Percentiles rank a stretch among this genome's conserved stretches.
Conservation (phyloP, 352 stramenopile genomes). For the Pythium brachiatum region DNA sequence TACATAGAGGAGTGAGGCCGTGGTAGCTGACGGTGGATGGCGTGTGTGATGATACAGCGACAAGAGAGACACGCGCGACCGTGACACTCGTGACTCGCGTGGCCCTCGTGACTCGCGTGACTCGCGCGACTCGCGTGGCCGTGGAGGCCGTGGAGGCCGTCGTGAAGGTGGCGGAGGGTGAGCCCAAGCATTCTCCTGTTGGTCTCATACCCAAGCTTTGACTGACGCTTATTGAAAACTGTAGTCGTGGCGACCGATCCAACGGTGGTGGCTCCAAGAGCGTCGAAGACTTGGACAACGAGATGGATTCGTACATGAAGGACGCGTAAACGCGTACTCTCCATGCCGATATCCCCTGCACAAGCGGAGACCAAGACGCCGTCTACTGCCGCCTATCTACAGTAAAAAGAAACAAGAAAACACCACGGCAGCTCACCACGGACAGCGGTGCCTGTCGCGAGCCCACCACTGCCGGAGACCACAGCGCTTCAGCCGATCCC, state of each 20-base stretch:
- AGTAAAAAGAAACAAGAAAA: background rate
- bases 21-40: background rate
- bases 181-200: background rate
- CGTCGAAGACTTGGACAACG: constrained; percentile 69
- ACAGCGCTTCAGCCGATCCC: background rate
- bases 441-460: background rate
- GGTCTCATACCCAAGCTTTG: constrained; percentile 15
- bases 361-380: background rate
- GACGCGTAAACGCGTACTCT: constrained; percentile 41
- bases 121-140: constrained; percentile 21
- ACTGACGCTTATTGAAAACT: constrained; percentile 2
- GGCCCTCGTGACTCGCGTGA: constrained; percentile 24
- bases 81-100: background rate
- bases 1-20: too few relatives aligned
- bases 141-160: constrained; percentile 29
- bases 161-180: constrained; percentile 39
- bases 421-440: background rate
- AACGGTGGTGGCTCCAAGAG: constrained; percentile 42
- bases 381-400: background rate
- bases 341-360: background rate
- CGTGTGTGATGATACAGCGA: constrained; percentile 1
- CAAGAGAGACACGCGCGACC: constrained; percentile 10
- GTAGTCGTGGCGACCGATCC: constrained; percentile 29
- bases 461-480: background rate
- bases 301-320: constrained; percentile 89